Percentiles rank a stretch among this genome's conserved stretches.
Conservation (phyloP, 164 flowering plant genomes). For the Protea cynaroides region DNA sequence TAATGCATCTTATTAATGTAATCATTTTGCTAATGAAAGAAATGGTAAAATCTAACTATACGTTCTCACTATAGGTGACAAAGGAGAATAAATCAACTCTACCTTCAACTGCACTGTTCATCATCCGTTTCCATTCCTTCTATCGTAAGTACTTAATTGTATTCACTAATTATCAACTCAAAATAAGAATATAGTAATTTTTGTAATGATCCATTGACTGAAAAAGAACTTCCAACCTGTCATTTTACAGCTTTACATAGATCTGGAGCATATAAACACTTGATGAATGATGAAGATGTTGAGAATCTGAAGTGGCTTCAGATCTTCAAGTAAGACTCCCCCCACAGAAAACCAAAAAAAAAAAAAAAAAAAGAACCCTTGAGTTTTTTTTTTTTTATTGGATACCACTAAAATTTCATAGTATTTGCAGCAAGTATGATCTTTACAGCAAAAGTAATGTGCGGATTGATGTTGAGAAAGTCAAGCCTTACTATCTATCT, state of each 20-base stretch:
- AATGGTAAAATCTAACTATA: neutral
- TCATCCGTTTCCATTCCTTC: slow-evolving; percentile 76
- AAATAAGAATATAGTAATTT: neutral
- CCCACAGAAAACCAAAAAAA: too few relatives aligned
- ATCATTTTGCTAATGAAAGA: too few relatives aligned
- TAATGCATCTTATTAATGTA: too few relatives aligned
- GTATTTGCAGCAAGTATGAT: slow-evolving; percentile 36
- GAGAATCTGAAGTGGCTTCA: slow-evolving; percentile 40
- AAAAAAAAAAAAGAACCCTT: too few relatives aligned
- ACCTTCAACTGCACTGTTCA: slow-evolving; percentile 61
- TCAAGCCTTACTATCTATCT: slow-evolving; percentile 66
- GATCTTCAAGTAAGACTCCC: slow-evolving; percentile 24
- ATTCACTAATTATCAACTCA: slow-evolving; percentile 3
- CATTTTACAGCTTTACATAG: slow-evolving; percentile 29
- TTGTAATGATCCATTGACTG: neutral
- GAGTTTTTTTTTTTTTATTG: too few relatives aligned
- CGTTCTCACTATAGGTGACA: slow-evolving; percentile 40
- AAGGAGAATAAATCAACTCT: slow-evolving; percentile 52
- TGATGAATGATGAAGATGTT: slow-evolving; percentile 36
- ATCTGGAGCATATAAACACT: slow-evolving; percentile 25
- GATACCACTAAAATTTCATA: too few relatives aligned
- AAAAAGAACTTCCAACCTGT: slow-evolving; percentile 19
- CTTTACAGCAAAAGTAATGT: slow-evolving; percentile 76
- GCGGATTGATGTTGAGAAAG: slow-evolving; percentile 49
- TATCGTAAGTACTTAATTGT: slow-evolving; percentile 36